These are phyloP conservation scores for Phytophthora citrophthora DNA, from an alignment of 352 stramenopile species.

Conservation along the genomic window DNA sequence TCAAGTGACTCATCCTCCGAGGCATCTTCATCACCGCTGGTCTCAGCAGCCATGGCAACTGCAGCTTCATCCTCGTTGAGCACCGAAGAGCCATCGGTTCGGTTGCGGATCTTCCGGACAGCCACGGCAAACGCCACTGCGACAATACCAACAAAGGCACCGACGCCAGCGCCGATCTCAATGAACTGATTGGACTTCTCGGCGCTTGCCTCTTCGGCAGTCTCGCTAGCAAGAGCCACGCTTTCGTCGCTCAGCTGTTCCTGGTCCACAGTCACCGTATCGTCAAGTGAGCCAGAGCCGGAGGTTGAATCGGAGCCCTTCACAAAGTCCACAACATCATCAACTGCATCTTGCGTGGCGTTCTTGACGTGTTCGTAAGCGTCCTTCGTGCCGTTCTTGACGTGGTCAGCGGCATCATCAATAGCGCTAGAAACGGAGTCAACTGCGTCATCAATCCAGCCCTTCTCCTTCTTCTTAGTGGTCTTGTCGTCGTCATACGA, in stretches of 20 bases:
- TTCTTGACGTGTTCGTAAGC: slow-evolving; percentile 30
- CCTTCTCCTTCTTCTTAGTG: slow-evolving; percentile 28
- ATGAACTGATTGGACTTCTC: slow-evolving; percentile 33
- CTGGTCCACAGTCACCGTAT: slow-evolving; percentile 26
- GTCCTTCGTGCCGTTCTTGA: slow-evolving; percentile 35
- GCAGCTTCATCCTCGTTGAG: slow-evolving; percentile 43
- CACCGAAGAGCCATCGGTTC: slow-evolving; percentile 21
- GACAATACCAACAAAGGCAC: slow-evolving; percentile 37
- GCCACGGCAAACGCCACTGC: slow-evolving; percentile 39
- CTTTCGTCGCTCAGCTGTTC: slow-evolving; percentile 37
- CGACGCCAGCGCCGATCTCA: slow-evolving; percentile 25
- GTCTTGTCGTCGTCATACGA: slow-evolving; percentile 12
- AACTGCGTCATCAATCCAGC: slow-evolving; percentile 26
- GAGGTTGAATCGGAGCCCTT: slow-evolving; percentile 34
- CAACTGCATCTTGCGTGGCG: slow-evolving; percentile 14
- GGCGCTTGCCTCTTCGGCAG: slow-evolving; percentile 17
- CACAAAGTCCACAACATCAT: slow-evolving; percentile 32
- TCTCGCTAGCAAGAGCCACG: slow-evolving; percentile 31
- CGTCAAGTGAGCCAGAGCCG: slow-evolving; percentile 22
- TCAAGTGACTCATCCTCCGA: slow-evolving; percentile 46
- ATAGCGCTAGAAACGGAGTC: slow-evolving; percentile 35
- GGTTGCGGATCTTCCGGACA: slow-evolving; percentile 34
- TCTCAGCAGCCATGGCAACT: slow-evolving; percentile 44
- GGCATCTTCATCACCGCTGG: slow-evolving; percentile 39
- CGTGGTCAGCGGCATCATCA: slow-evolving; percentile 31